These are phyloP conservation scores for Mariannaea elegans DNA, from an alignment of 2,329 filamentous ascomycete genomes.

Conservation along the genomic window DNA sequence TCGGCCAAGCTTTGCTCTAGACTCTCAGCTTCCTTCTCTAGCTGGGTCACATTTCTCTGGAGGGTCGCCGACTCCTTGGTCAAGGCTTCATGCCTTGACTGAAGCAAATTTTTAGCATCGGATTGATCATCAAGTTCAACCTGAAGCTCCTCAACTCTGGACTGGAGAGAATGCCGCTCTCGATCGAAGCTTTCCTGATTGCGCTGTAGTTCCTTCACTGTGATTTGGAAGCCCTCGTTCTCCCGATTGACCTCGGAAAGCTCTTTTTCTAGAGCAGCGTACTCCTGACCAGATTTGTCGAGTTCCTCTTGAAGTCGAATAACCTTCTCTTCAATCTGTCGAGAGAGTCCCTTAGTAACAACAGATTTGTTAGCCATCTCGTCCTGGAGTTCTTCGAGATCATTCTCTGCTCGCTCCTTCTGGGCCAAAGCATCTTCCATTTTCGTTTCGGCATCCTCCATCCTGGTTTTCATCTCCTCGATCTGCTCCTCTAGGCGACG, in stretches of 20 bases:
- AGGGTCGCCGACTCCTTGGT: constrained; percentile 72
- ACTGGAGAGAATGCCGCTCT: constrained; percentile 49
- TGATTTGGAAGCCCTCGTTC: constrained; percentile 54
- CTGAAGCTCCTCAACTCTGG: constrained; percentile 64
- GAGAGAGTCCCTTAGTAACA: constrained; percentile 76
- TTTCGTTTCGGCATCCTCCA: constrained; percentile 57
- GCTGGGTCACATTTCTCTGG: constrained; percentile 67
- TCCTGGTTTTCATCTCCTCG: constrained; percentile 63
- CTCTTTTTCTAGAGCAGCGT: constrained; percentile 61
- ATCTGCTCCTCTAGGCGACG: constrained; percentile 63
- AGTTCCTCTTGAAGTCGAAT: constrained; percentile 73
- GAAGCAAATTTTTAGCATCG: constrained; percentile 75
- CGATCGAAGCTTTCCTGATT: constrained; percentile 43
- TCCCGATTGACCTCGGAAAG: constrained; percentile 57
- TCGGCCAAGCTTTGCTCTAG: constrained; percentile 59
- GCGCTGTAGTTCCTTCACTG: constrained; percentile 53
- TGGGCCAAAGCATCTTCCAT: constrained; percentile 62
- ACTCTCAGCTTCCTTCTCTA: constrained; percentile 57
- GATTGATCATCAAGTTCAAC: constrained; percentile 66
- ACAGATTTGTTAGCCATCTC: constrained; percentile 84
- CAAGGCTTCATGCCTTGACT: constrained; percentile 73
- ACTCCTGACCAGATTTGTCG: constrained; percentile 59
- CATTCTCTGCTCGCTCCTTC: constrained; percentile 65
- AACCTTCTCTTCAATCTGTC: constrained; percentile 78
- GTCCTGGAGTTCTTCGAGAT: constrained; percentile 74